Conservation (phyloP, 78 protist genomes). For the Dictyostelium discoideum region dicty_2.7 NC_007089.4:5102001-5102500, state of each 20-base stretch:
- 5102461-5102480: neutral
- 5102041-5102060: slow-evolving; percentile 5
- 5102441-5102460: neutral
- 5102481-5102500: neutral
- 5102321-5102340: neutral
- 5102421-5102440: too few relatives aligned
- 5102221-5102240: neutral
- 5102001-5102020: slow-evolving; percentile 2
- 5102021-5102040: neutral
- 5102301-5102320: neutral
- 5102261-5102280: neutral
- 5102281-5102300: neutral
- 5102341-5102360: neutral
- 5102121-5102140: neutral
- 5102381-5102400: neutral
- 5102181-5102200: slow-evolving; percentile 33
- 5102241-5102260: neutral
- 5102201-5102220: slow-evolving; percentile 22
- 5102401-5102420: neutral
- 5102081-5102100: neutral
- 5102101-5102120: neutral
- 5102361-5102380: neutral
- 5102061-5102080: neutral
- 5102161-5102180: neutral
- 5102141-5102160: neutral